Conservation (phyloP, 192 early-diverging fungal species). For the Glomus cerebriforme region DNA sequence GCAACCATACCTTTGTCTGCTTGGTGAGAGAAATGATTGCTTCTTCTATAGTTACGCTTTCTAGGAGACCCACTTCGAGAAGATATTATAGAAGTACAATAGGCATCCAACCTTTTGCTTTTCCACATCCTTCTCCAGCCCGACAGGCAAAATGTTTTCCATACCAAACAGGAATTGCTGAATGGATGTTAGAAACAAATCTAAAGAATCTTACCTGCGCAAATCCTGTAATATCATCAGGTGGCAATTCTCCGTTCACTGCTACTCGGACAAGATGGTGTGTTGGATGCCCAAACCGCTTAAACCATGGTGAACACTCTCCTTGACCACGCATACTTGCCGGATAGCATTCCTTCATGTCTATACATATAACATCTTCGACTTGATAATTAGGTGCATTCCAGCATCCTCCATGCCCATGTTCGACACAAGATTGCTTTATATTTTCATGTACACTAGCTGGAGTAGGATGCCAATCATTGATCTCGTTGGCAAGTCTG, state of each 20-base stretch:
- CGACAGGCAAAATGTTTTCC: constrained; percentile 6
- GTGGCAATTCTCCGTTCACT: constrained; percentile 11
- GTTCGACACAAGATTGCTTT: constrained; percentile 22
- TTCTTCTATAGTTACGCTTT: constrained; percentile 19
- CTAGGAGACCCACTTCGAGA: not conserved
- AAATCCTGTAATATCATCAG: constrained; percentile 13
- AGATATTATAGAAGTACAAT: constrained; percentile 22
- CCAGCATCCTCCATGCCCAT: constrained; percentile 3
- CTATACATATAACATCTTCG: constrained; percentile 17
- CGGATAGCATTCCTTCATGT: constrained; percentile 17
- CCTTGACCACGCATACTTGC: constrained; percentile 22
- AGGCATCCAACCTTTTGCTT: not conserved
- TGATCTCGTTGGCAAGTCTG: constrained; percentile 17
- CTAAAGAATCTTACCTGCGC: not conserved
- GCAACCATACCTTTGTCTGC: constrained; percentile 20
- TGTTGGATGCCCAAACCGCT: constrained; percentile 15
- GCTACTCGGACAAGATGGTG: constrained; percentile 14
- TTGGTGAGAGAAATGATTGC: constrained; percentile 22
- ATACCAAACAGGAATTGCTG: constrained; percentile 12
- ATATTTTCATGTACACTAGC: constrained; percentile 7
- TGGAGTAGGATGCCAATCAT: constrained; percentile 5
- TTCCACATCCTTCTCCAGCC: not conserved
- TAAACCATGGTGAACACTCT: constrained; percentile 22
- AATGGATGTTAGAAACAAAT: constrained; percentile 4
- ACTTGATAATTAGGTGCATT: constrained; percentile 16